Evolutionary conservation across 2,329 filamentous ascomycete species (phyloP).

Genomic region (Malbranchea cinnamomea): DNA sequence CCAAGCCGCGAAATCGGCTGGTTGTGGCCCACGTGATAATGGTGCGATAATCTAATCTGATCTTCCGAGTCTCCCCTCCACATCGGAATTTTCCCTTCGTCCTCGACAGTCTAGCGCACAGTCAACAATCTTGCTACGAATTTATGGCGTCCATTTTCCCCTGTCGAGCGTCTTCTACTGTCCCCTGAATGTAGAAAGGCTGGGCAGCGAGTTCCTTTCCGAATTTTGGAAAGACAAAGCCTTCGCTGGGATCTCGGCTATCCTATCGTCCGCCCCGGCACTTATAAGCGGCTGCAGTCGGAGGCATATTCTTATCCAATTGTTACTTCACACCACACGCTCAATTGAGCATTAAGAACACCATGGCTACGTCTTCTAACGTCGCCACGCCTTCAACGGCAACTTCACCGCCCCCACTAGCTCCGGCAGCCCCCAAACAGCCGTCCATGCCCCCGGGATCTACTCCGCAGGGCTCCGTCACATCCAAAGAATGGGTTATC

Average conservation of each 20-base stretch:
- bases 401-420: slow-evolving; percentile 20
- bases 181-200: too few relatives aligned
- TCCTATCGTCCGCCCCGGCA: too few relatives aligned
- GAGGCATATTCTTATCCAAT: too few relatives aligned
- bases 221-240: too few relatives aligned
- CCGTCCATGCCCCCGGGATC: slow-evolving; percentile 21
- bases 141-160: too few relatives aligned
- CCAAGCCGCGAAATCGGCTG: slow-evolving; percentile 4
- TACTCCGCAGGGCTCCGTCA: slow-evolving; percentile 40
- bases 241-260: too few relatives aligned
- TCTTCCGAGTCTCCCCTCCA: slow-evolving; percentile 10
- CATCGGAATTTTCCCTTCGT: slow-evolving; percentile 1
- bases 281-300: too few relatives aligned
- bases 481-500: slow-evolving; percentile 73
- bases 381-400: slow-evolving; percentile 25
- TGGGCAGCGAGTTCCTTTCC: too few relatives aligned
- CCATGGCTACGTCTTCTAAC: slow-evolving; percentile 25
- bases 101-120: neutral
- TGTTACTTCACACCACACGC: too few relatives aligned
- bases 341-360: too few relatives aligned
- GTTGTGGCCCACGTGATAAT: slow-evolving; percentile 9
- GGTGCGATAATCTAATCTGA: slow-evolving; percentile 15
- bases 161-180: too few relatives aligned
- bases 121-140: neutral
- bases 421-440: slow-evolving; percentile 14